Base-by-base conservation (phyloP, 306 rosid species). In the Prunus mira region DNA sequence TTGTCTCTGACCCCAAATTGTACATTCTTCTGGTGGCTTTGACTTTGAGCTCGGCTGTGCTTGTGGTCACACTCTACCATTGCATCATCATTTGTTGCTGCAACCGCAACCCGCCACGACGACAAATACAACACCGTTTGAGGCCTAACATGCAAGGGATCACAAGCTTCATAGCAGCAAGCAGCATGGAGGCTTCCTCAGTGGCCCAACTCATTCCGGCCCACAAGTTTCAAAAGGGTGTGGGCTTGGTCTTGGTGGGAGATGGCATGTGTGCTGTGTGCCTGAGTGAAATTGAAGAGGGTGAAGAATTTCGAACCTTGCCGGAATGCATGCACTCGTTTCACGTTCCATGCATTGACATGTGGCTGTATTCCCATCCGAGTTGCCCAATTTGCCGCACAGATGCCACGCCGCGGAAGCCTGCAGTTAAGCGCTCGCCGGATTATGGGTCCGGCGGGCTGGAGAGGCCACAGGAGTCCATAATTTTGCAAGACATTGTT, bases 371-470 rank as follows among this genome's bases (percentile, higher is more conserved):
- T 63, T 86, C 87, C 1, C 91, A 88, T 41, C 67, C 83, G 3
- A 88, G 73, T 65, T 92, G 97, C 62, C 97, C 97, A 6, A 55
- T 87, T 10, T 92, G 93, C 52, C 96, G 91, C 0, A 78, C 87
- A 47, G 69, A 64, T 6, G 81, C 87, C 49, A 56, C 80, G 1
- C 81, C 86, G 0, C 47, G 9, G 25, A 22, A 8, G 7, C 30
- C 25, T 0, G 8, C 10, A 58, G 13, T 10, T 58, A 17, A 1
- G 5, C 3, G n/a, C 13, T 62, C 9, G 20, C n/a, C 41, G 19
- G 20, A 62, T 28, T 10, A 22, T 2, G 34, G 14, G 34, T 28
- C 67, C 12, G 67, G 43, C 7, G 11, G 0, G 20, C 0, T 58
- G 17, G 65, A 24, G 65, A 63, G 67, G 45, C 41, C 67, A 15